Percentiles rank a stretch among this genome's conserved stretches.
These are phyloP conservation scores for Saccharomycopsis capsularis DNA, from an alignment of 805 yeast species.

Conservation along the genomic window DNA sequence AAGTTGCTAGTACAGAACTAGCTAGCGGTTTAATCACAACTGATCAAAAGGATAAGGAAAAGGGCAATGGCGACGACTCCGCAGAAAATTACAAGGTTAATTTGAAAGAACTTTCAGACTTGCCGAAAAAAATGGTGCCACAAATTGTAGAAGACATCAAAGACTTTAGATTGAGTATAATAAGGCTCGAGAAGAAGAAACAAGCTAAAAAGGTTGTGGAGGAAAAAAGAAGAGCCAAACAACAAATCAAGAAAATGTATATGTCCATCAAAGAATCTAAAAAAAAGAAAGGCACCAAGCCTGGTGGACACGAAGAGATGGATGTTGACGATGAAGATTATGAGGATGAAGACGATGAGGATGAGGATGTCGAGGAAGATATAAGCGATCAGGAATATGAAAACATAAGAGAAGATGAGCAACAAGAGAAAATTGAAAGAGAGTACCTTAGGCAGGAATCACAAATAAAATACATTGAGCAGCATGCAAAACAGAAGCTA, in stretches of 20 bases:
- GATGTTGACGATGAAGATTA: slow-evolving; percentile 25
- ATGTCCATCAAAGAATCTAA: slow-evolving; percentile 31
- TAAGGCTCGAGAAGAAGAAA: slow-evolving; percentile 44
- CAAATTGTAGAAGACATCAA: slow-evolving; percentile 46
- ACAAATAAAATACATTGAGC: slow-evolving; percentile 18
- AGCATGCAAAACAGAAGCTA: slow-evolving; percentile 22
- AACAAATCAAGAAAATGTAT: slow-evolving; percentile 40
- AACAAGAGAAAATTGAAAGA: slow-evolving; percentile 27
- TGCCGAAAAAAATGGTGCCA: slow-evolving; percentile 48
- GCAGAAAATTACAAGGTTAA: slow-evolving; percentile 41
- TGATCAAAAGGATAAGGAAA: not conserved
- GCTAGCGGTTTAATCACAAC: not conserved
- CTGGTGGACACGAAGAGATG: slow-evolving; percentile 25
- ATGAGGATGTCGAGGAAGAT: slow-evolving; percentile 29
- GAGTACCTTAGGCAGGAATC: slow-evolving; percentile 23
- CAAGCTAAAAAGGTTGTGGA: slow-evolving; percentile 40
- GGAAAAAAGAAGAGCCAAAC: slow-evolving; percentile 44
- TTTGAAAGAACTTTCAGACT: slow-evolving; percentile 47
- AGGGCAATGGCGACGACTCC: not conserved
- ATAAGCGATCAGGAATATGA: not conserved
- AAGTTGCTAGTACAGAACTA: too few relatives aligned
- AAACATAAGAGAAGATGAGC: slow-evolving; percentile 24
- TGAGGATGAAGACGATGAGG: slow-evolving; percentile 26
- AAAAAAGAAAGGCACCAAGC: slow-evolving; percentile 19
- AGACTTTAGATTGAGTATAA: slow-evolving; percentile 48